Evolutionary conservation across 495 filamentous ascomycete species (phyloP).

Genomic region (Cryomyces minteri): DNA sequence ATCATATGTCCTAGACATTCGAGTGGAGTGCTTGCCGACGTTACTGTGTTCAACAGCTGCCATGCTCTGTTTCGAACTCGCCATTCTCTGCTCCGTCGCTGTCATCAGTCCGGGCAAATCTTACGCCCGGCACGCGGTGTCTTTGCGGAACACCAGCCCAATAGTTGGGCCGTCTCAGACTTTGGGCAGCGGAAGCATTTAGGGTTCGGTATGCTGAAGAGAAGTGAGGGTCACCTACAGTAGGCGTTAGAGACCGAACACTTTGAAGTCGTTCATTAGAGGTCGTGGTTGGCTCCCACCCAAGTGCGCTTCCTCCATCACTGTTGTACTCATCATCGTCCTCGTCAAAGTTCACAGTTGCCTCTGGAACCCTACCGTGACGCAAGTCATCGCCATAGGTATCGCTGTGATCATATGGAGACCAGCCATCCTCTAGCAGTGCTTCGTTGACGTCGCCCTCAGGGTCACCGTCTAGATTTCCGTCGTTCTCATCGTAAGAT

Average conservation of each 20-base stretch:
- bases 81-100: too few relatives aligned
- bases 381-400: constrained; percentile 1
- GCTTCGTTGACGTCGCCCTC: neutral
- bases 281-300: constrained; percentile 17
- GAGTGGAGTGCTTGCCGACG: too few relatives aligned
- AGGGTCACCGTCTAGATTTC: neutral
- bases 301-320: constrained; percentile 17
- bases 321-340: constrained; percentile 13
- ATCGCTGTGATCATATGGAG: constrained; percentile 6
- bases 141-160: too few relatives aligned
- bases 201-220: neutral
- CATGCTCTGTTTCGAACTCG: too few relatives aligned
- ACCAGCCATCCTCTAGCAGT: constrained; percentile 5
- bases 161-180: too few relatives aligned
- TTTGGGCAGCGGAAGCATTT: too few relatives aligned
- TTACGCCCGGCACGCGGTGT: too few relatives aligned
- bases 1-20: too few relatives aligned
- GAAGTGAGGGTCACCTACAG: constrained; percentile 12
- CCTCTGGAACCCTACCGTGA: neutral
- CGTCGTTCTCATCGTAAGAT: constrained; percentile 1
- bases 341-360: constrained; percentile 9
- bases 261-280: constrained; percentile 16
- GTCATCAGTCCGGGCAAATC: too few relatives aligned
- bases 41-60: too few relatives aligned
- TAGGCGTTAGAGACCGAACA: constrained; percentile 20